Evolutionary conservation across 2,329 filamentous ascomycete genomes (phyloP).

Genomic region (Alternaria ethzedia): DNA sequence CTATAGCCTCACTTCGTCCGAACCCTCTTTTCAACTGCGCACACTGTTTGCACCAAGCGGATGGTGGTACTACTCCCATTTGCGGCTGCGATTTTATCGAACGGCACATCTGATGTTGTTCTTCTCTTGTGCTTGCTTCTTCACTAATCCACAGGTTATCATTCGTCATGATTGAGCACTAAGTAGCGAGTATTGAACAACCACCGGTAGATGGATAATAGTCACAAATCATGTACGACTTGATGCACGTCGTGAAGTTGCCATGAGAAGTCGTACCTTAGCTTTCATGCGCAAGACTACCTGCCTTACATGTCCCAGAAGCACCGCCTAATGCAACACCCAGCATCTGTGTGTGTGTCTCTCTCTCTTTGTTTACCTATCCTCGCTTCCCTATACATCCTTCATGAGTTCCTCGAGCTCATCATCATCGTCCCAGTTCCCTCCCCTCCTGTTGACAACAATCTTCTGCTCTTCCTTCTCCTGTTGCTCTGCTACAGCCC

Average conservation of each 20-base stretch:
- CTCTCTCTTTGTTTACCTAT: not conserved
- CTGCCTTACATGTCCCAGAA: not conserved
- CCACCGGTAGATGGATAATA: not conserved
- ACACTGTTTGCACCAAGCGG: not conserved
- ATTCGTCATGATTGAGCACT: not conserved
- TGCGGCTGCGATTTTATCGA: not conserved
- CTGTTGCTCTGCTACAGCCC: conserved; percentile 78
- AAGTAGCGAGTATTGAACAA: not conserved
- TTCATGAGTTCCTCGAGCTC: conserved; percentile 64
- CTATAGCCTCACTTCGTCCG: not conserved
- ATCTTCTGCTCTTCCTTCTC: conserved; percentile 72
- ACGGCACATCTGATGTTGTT: not conserved
- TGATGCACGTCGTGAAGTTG: not conserved
- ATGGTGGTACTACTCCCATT: not conserved
- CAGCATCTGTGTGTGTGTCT: not conserved
- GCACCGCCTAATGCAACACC: conserved; percentile 19
- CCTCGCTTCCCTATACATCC: conserved; percentile 34
- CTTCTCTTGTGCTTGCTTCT: not conserved
- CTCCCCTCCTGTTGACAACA: conserved; percentile 82
- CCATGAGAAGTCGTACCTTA: not conserved
- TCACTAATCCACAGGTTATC: not conserved
- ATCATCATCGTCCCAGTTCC: conserved; percentile 78
- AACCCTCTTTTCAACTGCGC: not conserved
- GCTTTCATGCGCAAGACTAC: not conserved
- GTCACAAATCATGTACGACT: not conserved